Evolutionary conservation across 192 early-diverging fungal species (phyloP), one percentile per base, ranked within the genome.

Genomic region (Chytriomyces hyalinus): DNA sequence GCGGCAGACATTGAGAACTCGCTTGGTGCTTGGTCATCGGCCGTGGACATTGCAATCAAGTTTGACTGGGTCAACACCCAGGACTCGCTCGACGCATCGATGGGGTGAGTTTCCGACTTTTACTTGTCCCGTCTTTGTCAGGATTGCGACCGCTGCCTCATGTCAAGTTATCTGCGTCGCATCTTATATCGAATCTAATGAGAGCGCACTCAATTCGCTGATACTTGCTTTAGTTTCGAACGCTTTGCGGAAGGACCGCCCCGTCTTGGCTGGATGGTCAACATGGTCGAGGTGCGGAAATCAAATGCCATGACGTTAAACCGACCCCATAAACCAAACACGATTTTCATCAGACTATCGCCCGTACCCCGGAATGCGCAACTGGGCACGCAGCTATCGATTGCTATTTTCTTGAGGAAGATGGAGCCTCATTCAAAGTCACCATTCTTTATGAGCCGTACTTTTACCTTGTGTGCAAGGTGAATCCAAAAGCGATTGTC

Each of bases 381-480:
- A 81, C 84, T 22, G 91, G 91, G 28, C 86, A 88, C 61, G 78
- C 94, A 0, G 96, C 91, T 0, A 90, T 97, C 5, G 95, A 98
- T 82, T 92, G 92, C 60, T 98, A 97, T 77, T 99, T 99, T 80
- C 82, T 98, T 48, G 92, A 95, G 69, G 94, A 94, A 43, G 93
- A 94, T 61, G 94, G 95, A 45, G 87, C 86, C 28, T 90, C 91
- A 15, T 99, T 99, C 84, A 98, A 96, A 76, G 86, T 90, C 44
- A 97, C 95, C 4, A 45, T 96, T 5, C 61, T 89, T 10, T 97
- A 94, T 81, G 86, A 90, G 61, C 96, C 98, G 0, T 99, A 99
- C 82, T 95, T 99, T 68, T 97, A 88, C 64, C 81, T 99, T 44
- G 83, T 93, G 6, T 92, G 94, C 82, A 88, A 94, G 86, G 93